These are phyloP conservation scores for Neofusicoccum kwambonambiense DNA, from an alignment of 2,329 filamentous ascomycete species.

Conservation along the genomic window DNA sequence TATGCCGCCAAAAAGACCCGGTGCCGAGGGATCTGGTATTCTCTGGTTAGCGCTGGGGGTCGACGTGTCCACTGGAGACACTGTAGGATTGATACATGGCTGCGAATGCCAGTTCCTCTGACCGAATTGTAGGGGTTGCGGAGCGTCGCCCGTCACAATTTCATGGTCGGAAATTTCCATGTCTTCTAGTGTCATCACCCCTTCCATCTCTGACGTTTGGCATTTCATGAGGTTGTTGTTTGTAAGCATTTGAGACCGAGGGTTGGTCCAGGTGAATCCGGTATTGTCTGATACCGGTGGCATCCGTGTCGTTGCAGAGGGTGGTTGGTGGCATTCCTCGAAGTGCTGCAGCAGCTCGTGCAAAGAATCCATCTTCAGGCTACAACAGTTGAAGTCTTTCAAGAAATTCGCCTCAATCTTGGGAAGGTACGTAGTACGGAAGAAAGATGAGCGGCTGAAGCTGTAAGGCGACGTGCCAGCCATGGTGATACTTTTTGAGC, in stretches of 20 bases:
- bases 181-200: slow-evolving; percentile 83
- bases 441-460: slow-evolving; percentile 84
- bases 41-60: slow-evolving; percentile 68
- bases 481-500: slow-evolving; percentile 76
- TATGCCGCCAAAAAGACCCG: slow-evolving; percentile 60
- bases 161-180: slow-evolving; percentile 87
- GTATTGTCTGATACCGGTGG: slow-evolving; percentile 51
- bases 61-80: slow-evolving; percentile 95
- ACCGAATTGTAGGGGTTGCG: slow-evolving; percentile 48
- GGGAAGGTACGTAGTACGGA: slow-evolving; percentile 92
- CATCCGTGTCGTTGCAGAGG: slow-evolving; percentile 32
- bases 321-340: slow-evolving; percentile 84
- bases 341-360: slow-evolving; percentile 97
- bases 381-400: slow-evolving; percentile 95
- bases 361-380: slow-evolving; percentile 81
- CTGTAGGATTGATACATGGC: slow-evolving; percentile 87
- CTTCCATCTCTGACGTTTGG: slow-evolving; percentile 43
- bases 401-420: slow-evolving; percentile 98
- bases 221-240: slow-evolving; percentile 34
- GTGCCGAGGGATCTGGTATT: slow-evolving; percentile 65
- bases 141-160: slow-evolving; percentile 62
- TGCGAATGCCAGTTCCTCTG: slow-evolving; percentile 61
- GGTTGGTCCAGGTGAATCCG: slow-evolving; percentile 23
- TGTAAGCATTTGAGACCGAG: slow-evolving; percentile 31
- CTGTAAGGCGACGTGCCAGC: slow-evolving; percentile 91